These are phyloP conservation scores for Xerocomellus dryophilus DNA, from an alignment of 768 basidiomycete genomes.

Conservation along the genomic window DNA sequence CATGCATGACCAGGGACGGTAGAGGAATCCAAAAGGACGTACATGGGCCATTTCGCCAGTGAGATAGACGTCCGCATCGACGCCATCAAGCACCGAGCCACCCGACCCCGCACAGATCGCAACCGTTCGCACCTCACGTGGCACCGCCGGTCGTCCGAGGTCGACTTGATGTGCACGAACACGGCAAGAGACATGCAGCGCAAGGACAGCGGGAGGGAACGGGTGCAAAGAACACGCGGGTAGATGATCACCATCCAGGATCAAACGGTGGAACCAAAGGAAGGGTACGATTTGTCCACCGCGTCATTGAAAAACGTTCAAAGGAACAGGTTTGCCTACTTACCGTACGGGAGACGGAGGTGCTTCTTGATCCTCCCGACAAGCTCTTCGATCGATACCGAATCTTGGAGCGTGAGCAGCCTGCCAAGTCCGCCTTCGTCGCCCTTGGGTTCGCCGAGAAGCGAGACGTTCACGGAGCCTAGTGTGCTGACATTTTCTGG, in stretches of 20 bases:
- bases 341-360: conserved; percentile 59
- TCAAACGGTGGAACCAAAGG: conserved; percentile 1
- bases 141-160: conserved; percentile 51
- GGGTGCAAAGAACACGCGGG: conserved; percentile 14
- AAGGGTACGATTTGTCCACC: not conserved
- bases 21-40: conserved; percentile 30
- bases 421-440: conserved; percentile 65
- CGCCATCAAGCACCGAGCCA: conserved; percentile 67
- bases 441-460: conserved; percentile 41
- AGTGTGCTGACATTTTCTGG: conserved; percentile 30
- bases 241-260: conserved; percentile 21
- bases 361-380: conserved; percentile 67
- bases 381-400: conserved; percentile 57
- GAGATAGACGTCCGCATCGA: conserved; percentile 80
- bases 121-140: conserved; percentile 50
- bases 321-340: conserved; percentile 14
- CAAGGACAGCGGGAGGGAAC: conserved; percentile 12
- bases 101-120: conserved; percentile 94
- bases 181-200: conserved; percentile 7
- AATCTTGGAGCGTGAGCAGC: conserved; percentile 57
- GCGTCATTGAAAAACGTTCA: conserved; percentile 12
- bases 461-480: conserved; percentile 25
- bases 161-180: conserved; percentile 47
- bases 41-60: conserved; percentile 95
- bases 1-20: not conserved